phyloP scores from a whole-genome alignment of 257 asterid genomes.

The Solanum corneliomulleri region DNA sequence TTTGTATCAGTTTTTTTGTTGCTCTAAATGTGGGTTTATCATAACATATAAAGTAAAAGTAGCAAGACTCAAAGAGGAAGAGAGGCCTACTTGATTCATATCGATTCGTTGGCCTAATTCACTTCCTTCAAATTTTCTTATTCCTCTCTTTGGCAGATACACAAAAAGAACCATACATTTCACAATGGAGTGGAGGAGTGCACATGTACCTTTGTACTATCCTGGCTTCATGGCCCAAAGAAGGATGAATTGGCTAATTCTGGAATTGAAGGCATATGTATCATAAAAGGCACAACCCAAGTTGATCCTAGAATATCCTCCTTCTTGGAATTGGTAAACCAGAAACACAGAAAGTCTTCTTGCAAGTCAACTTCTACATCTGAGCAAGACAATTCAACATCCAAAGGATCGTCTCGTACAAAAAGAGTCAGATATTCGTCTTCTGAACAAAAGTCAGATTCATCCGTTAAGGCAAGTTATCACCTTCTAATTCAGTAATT shows the following conservation, averaged over 20 bases:
- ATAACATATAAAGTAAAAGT: not conserved
- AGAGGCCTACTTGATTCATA: not conserved
- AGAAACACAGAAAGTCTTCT: slow-evolving; percentile 13
- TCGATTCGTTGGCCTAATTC: not conserved
- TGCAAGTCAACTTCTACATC: not conserved
- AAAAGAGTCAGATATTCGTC: not conserved
- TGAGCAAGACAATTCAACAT: not conserved
- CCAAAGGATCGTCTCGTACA: not conserved
- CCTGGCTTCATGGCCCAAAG: slow-evolving; percentile 48
- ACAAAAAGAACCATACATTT: slow-evolving; percentile 21
- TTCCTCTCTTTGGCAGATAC: slow-evolving; percentile 21
- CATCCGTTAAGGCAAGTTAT: slow-evolving; percentile 1
- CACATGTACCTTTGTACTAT: slow-evolving; percentile 35
- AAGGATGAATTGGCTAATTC: slow-evolving; percentile 18
- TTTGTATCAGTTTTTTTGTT: not conserved
- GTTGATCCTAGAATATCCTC: slow-evolving; percentile 28
- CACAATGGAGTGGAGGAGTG: slow-evolving; percentile 45
- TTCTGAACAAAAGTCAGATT: not conserved
- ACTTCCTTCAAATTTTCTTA: not conserved
- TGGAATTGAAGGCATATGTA: slow-evolving; percentile 28
- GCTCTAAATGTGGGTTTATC: not conserved
- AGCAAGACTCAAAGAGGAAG: not conserved
- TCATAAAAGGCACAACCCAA: not conserved
- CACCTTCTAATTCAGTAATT: not conserved
- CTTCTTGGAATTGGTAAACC: slow-evolving; percentile 26